Conservation (phyloP, 2,329 filamentous ascomycete species). For the Colletotrichum theobromicola region DNA sequence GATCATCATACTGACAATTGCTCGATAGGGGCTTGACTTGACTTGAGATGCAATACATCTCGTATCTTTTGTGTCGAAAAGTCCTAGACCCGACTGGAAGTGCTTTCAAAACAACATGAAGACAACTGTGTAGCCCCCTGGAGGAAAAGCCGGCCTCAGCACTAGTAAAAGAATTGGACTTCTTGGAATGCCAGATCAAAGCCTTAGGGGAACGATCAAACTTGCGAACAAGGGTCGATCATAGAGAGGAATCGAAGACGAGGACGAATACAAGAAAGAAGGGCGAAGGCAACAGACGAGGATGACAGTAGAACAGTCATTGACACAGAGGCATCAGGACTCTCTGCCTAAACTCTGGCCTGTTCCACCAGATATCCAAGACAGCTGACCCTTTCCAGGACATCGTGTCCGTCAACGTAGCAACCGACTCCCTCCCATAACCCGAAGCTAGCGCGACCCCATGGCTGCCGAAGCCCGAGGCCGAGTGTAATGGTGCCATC, state of each 20-base stretch:
- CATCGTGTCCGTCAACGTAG: not conserved
- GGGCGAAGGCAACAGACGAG: not conserved
- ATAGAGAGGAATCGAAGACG: not conserved
- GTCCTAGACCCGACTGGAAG: not conserved
- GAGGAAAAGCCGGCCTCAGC: accelerated
- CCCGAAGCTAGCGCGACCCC: not conserved
- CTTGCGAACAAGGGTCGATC: not conserved
- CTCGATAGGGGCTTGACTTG: not conserved
- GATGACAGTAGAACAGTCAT: not conserved
- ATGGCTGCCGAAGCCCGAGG: not conserved
- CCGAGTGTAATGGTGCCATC: not conserved
- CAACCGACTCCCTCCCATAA: not conserved
- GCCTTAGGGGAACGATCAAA: not conserved
- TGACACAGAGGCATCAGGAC: not conserved
- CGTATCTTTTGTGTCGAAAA: not conserved
- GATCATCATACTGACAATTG: not conserved
- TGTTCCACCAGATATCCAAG: not conserved
- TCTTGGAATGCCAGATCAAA: not conserved
- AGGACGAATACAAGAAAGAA: not conserved
- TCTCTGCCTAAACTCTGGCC: not conserved
- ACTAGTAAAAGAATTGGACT: not conserved
- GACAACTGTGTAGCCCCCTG: not conserved
- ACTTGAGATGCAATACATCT: not conserved
- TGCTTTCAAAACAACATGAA: not conserved
- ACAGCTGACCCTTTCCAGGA: not conserved